Conservation (phyloP, 768 basidiomycete genomes). For the Rhodotorula toruloides region DNA sequence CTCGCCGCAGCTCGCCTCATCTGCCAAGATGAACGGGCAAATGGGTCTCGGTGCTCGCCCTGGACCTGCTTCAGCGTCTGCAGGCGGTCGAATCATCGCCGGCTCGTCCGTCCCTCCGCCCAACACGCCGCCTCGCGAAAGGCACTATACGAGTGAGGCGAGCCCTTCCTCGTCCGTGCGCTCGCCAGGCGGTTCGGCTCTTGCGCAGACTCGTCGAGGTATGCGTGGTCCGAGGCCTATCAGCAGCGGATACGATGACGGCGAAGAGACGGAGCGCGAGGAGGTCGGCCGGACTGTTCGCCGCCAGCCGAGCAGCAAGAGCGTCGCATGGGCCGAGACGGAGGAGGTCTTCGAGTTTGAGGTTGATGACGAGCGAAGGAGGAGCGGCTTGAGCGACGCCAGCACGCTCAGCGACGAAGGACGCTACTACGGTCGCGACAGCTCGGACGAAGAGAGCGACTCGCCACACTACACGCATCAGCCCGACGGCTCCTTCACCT, state of each 20-base stretch:
- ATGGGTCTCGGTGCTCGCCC: constrained; percentile 5
- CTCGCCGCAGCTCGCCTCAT: background rate
- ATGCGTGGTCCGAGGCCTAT: constrained; percentile 30
- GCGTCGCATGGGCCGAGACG: constrained; percentile 39
- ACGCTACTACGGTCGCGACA: constrained; percentile 5
- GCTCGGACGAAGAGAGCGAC: constrained; percentile 9
- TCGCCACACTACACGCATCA: background rate
- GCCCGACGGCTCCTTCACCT: constrained; percentile 3
- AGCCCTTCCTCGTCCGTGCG: no score
- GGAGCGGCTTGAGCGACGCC: constrained; percentile 32
- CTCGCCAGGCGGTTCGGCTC: constrained; percentile 12
- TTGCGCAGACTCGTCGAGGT: constrained; percentile 18
- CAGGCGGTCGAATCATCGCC: constrained; percentile 3
- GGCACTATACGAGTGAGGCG: no score
- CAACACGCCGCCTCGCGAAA: constrained; percentile 2
- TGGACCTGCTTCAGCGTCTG: background rate
- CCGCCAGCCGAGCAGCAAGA: constrained; percentile 34
- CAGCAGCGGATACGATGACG: constrained; percentile 1
- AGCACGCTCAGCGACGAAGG: constrained; percentile 29
- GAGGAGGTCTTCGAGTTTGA: constrained; percentile 40
- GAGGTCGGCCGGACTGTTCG: constrained; percentile 15
- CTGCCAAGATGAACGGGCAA: no score
- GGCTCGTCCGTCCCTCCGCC: constrained; percentile 8
- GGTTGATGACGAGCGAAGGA: constrained; percentile 30
- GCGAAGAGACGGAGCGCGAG: constrained; percentile 24